A percentile compares a stretch with the other conserved stretches of the same genome.
phyloP scores from a whole-genome alignment of 2,329 filamentous ascomycete species.

The Penicillium occitanis region DNA sequence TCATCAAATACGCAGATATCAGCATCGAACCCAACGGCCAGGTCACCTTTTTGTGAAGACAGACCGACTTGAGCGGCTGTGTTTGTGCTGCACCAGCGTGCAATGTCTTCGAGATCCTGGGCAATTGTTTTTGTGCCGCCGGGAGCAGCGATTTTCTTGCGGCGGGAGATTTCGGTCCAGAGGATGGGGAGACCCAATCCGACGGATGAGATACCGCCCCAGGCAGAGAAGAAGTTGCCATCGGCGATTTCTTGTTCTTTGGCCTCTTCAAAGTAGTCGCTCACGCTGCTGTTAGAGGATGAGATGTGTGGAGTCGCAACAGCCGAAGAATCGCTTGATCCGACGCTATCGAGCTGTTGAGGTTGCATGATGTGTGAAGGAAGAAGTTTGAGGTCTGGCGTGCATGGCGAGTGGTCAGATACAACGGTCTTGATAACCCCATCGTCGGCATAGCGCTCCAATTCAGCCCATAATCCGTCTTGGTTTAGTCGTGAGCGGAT shows the following conservation, averaged over 20 bases:
- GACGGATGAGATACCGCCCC: constrained; percentile 94
- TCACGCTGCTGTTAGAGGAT: constrained; percentile 20
- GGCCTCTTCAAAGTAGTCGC: constrained; percentile 29
- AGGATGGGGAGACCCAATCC: constrained; percentile 90
- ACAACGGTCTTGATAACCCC: constrained; percentile 90
- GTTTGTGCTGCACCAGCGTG: constrained; percentile 79
- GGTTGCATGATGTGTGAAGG: constrained; percentile 63
- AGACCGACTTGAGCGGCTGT: constrained; percentile 88
- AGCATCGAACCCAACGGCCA: constrained; percentile 79
- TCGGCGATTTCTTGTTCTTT: constrained; percentile 38
- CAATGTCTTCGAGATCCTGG: constrained; percentile 71
- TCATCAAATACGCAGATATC: constrained; percentile 94
- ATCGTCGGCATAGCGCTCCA: constrained; percentile 59
- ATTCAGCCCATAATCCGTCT: constrained; percentile 81
- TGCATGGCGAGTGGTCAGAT: constrained; percentile 94
- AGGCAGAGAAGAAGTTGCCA: constrained; percentile 93
- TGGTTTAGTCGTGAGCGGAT: constrained; percentile 81
- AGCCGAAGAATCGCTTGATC: constrained; percentile 26
- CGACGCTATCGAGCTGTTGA: not conserved
- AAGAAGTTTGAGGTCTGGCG: constrained; percentile 86
- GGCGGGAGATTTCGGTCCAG: constrained; percentile 70
- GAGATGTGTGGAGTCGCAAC: constrained; percentile 15
- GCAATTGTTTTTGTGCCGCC: constrained; percentile 37
- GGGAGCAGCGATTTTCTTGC: constrained; percentile 50
- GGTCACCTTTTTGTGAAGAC: constrained; percentile 74